These are phyloP conservation scores for Pseudocercospora crystallina DNA, from an alignment of 2,329 filamentous ascomycete species.

Conservation along the genomic window DNA sequence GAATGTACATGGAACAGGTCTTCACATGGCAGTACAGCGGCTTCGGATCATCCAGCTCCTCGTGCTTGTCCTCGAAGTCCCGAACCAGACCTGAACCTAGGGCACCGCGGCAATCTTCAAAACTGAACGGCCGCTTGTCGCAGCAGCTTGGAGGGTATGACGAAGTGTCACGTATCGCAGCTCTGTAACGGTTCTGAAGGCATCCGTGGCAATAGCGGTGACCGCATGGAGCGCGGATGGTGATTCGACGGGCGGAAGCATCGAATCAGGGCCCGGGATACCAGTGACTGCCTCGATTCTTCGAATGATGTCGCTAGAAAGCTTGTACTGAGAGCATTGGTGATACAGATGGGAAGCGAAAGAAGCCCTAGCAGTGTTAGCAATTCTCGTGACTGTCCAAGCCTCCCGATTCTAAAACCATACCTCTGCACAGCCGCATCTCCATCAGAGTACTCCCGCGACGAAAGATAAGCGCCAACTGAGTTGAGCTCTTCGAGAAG, in stretches of 20 bases:
- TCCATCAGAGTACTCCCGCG: too few species aligned
- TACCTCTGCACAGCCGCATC: too few species aligned
- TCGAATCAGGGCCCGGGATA: too few species aligned
- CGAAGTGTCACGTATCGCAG: not conserved
- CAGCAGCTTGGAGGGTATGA: slow-evolving; percentile 14
- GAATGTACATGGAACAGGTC: slow-evolving; percentile 10
- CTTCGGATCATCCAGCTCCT: slow-evolving; percentile 12
- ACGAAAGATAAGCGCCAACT: too few species aligned
- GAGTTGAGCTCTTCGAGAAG: not conserved
- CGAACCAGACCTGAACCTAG: not conserved
- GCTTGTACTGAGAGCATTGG: too few species aligned
- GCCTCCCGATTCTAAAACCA: too few species aligned
- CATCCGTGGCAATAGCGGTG: slow-evolving; percentile 3
- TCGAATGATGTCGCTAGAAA: too few species aligned
- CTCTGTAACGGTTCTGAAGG: slow-evolving; percentile 3
- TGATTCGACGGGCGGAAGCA: too few species aligned
- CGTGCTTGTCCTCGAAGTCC: slow-evolving; percentile 1
- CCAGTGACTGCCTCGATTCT: too few species aligned
- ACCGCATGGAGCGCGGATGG: not conserved
- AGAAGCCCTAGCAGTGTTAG: too few species aligned
- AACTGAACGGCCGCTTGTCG: not conserved
- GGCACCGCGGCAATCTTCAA: not conserved
- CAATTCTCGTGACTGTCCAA: too few species aligned
- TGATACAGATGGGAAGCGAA: too few species aligned
- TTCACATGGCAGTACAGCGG: slow-evolving; percentile 12